Percentiles rank a stretch among this genome's conserved stretches.
These are phyloP conservation scores for Eucalyptus sp. DNA, from an alignment of 345 rosid species.

Conservation along the genomic window DNA sequence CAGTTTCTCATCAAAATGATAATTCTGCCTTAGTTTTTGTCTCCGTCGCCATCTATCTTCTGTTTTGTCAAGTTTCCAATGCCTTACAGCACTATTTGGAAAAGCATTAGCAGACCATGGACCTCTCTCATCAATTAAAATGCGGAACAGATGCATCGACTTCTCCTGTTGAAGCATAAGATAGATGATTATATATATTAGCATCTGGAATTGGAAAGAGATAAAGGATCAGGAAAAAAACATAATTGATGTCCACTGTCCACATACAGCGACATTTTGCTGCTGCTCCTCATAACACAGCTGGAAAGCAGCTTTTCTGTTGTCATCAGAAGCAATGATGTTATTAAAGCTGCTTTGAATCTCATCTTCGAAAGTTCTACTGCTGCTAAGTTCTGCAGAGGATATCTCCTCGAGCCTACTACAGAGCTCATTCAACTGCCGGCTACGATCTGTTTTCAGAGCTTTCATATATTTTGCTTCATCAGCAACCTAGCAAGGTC, in stretches of 20 bases:
- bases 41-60: conserved; percentile 97
- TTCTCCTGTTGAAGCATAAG: conserved; percentile 41
- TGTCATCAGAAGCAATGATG: conserved; percentile 71
- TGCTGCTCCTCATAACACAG: conserved; percentile 76
- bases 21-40: conserved; percentile 80
- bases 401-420: conserved; percentile 50
- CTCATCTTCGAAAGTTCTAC: conserved; percentile 73
- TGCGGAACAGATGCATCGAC: conserved; percentile 93
- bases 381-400: conserved; percentile 36
- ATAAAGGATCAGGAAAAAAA: background rate
- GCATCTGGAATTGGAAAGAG: background rate
- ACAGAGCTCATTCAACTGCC: conserved; percentile 55
- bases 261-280: conserved; percentile 73
- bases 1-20: conserved; percentile 81
- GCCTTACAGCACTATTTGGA: conserved; percentile 57
- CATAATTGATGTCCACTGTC: background rate
- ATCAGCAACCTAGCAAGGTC: conserved; percentile 46
- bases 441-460: conserved; percentile 50
- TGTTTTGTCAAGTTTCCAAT: conserved; percentile 96
- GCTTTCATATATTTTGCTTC: conserved; percentile 67
- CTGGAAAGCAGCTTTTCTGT: conserved; percentile 57
- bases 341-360: conserved; percentile 40
- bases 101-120: conserved; percentile 98
- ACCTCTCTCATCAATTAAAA: conserved; percentile 92
- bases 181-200: background rate